phyloP scores from a whole-genome alignment of 164 flowering plant species.

The Dillenia turbinata region DNA sequence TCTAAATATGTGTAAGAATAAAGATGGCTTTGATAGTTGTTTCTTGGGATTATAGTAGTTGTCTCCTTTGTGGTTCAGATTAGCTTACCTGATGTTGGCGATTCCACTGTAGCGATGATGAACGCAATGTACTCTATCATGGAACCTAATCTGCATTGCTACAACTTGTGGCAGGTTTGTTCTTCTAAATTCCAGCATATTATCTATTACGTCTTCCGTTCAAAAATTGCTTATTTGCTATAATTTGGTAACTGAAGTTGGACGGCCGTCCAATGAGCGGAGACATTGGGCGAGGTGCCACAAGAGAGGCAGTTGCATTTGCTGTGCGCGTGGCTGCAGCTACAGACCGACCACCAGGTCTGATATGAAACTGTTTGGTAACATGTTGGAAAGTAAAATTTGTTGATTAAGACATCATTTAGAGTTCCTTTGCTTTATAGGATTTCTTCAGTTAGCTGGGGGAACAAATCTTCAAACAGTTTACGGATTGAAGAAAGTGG shows the following conservation, averaged over 20 bases:
- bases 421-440: slow-evolving; percentile 19
- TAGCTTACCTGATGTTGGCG: slow-evolving; percentile 68
- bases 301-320: slow-evolving; percentile 67
- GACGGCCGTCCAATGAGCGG: slow-evolving; percentile 99
- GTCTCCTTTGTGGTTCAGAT: slow-evolving; percentile 37
- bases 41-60: neutral
- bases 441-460: slow-evolving; percentile 89
- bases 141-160: slow-evolving; percentile 47
- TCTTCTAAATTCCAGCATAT: neutral
- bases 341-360: slow-evolving; percentile 60
- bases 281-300: slow-evolving; percentile 89
- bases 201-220: slow-evolving; percentile 1
- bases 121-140: slow-evolving; percentile 51
- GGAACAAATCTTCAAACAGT: slow-evolving; percentile 85
- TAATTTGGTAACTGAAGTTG: slow-evolving; percentile 37
- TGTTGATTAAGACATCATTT: too few species aligned
- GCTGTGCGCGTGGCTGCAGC: slow-evolving; percentile 49
- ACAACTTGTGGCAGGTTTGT: slow-evolving; percentile 83
- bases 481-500: slow-evolving; percentile 48
- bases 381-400: neutral
- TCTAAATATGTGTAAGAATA: neutral
- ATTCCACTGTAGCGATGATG: slow-evolving; percentile 48
- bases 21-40: neutral
- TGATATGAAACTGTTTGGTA: neutral
- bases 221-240: neutral